phyloP scores from a whole-genome alignment of 352 stramenopile genomes.

The Pythium inflatum region DNA sequence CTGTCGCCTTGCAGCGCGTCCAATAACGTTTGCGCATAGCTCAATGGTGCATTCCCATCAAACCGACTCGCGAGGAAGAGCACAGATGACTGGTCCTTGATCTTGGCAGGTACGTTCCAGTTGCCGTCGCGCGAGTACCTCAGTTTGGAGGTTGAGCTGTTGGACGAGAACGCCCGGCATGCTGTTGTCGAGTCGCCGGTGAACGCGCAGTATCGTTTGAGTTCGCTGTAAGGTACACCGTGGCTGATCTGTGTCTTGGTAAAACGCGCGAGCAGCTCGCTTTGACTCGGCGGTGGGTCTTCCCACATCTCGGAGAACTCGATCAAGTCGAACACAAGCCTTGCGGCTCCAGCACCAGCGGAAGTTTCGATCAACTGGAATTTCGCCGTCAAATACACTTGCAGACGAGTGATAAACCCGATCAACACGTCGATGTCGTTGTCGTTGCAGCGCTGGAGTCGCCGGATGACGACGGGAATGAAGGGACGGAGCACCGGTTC shows the following conservation, averaged over 20 bases:
- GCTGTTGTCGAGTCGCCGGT: constrained; percentile 43
- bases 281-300: constrained; percentile 45
- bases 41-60: constrained; percentile 47
- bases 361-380: constrained; percentile 2
- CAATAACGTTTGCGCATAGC: constrained; percentile 51
- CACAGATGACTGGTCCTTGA: constrained; percentile 47
- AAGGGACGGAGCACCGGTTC: constrained; percentile 53
- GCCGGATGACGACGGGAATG: constrained; percentile 64
- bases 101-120: constrained; percentile 38
- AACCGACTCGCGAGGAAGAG: constrained; percentile 57
- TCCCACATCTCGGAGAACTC: constrained; percentile 84
- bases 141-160: constrained; percentile 27
- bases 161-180: constrained; percentile 34
- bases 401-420: constrained; percentile 39
- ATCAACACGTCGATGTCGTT: constrained; percentile 52
- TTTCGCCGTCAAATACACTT: not conserved
- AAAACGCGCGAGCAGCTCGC: constrained; percentile 51
- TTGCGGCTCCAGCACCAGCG: constrained; percentile 26
- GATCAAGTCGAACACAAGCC: constrained; percentile 64
- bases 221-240: constrained; percentile 47
- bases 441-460: constrained; percentile 54
- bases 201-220: constrained; percentile 69
- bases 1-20: constrained; percentile 38
- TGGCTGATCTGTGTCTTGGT: constrained; percentile 48
- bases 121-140: constrained; percentile 41